These are phyloP conservation scores for Pythium grandisporangium DNA, from an alignment of 352 stramenopile genomes.

Conservation along the genomic window DNA sequence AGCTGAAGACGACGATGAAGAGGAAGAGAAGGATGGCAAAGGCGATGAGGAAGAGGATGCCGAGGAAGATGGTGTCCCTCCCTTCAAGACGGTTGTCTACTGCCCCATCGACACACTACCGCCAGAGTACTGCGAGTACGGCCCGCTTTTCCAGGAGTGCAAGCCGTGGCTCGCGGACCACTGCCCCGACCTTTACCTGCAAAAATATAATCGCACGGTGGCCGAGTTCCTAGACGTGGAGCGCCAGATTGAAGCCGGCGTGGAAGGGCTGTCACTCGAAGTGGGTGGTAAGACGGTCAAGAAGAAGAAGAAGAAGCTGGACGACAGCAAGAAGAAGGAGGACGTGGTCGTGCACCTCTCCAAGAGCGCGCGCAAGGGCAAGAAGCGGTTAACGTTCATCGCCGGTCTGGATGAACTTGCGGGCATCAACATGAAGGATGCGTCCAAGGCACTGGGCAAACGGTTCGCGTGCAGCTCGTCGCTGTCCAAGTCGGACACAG, in stretches of 20 bases:
- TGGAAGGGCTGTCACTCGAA: conserved; percentile 69
- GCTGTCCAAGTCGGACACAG: conserved; percentile 63
- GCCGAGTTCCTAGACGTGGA: conserved; percentile 65
- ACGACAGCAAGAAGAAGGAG: conserved; percentile 59
- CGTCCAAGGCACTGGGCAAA: conserved; percentile 70
- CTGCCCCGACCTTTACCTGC: conserved; percentile 57
- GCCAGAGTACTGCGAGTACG: conserved; percentile 82
- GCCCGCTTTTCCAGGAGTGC: conserved; percentile 77
- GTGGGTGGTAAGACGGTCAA: conserved; percentile 67
- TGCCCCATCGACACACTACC: conserved; percentile 80
- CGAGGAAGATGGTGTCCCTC: conserved; percentile 22
- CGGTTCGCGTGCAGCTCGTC: conserved; percentile 77
- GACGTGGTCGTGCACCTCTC: conserved; percentile 59
- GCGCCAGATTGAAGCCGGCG: conserved; percentile 67
- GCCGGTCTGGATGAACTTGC: conserved; percentile 76
- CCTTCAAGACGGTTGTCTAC: conserved; percentile 62
- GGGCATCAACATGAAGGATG: conserved; percentile 78
- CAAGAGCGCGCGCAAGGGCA: conserved; percentile 67
- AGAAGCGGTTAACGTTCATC: conserved; percentile 77
- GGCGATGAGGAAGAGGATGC: conserved; percentile 36
- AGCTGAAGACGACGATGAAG: conserved; percentile 43
- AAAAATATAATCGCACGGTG: conserved; percentile 83
- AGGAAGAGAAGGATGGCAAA: conserved; percentile 26
- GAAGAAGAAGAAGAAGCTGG: conserved; percentile 79
- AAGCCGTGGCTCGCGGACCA: conserved; percentile 75